Conservation (phyloP, 2,329 filamentous ascomycete species). For the Aspergillus pseudotamarii region DNA sequence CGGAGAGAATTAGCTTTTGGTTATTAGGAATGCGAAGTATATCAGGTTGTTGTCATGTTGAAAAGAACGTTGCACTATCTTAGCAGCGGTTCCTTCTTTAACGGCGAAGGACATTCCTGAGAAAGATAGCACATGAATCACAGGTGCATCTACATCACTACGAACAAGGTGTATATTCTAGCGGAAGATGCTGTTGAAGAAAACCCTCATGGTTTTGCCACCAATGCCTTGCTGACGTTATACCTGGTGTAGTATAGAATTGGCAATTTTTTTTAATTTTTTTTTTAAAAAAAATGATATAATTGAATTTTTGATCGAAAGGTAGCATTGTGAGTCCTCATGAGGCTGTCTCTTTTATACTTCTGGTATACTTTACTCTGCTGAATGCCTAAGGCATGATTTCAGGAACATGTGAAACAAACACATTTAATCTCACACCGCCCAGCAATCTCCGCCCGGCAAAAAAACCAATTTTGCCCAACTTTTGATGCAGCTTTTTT, state of each 20-base stretch:
- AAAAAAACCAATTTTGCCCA: slow-evolving; percentile 5
- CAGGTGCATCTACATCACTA: too few relatives aligned
- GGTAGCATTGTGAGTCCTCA: background rate
- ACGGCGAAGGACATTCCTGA: too few relatives aligned
- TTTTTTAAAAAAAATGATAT: too few relatives aligned
- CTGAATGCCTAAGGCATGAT: slow-evolving; percentile 2
- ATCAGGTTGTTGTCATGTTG: too few relatives aligned
- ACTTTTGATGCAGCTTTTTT: background rate
- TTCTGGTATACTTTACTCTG: background rate
- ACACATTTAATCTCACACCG: background rate
- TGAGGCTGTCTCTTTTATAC: background rate
- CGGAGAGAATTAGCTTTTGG: too few relatives aligned
- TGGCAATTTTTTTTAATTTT: too few relatives aligned
- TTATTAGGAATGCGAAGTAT: too few relatives aligned
- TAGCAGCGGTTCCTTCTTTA: too few relatives aligned
- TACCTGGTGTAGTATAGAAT: background rate
- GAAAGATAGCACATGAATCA: too few relatives aligned
- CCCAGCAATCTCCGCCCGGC: background rate
- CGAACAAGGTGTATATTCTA: background rate
- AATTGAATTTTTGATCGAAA: background rate
- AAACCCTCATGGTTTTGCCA: too few relatives aligned
- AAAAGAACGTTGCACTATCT: too few relatives aligned
- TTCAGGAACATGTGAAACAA: slow-evolving; percentile 3
- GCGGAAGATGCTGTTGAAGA: too few relatives aligned
- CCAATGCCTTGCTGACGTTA: background rate